Evolutionary conservation across 2,329 filamentous ascomycete species (phyloP).

Genomic region (Botrytis cinerea): DNA sequence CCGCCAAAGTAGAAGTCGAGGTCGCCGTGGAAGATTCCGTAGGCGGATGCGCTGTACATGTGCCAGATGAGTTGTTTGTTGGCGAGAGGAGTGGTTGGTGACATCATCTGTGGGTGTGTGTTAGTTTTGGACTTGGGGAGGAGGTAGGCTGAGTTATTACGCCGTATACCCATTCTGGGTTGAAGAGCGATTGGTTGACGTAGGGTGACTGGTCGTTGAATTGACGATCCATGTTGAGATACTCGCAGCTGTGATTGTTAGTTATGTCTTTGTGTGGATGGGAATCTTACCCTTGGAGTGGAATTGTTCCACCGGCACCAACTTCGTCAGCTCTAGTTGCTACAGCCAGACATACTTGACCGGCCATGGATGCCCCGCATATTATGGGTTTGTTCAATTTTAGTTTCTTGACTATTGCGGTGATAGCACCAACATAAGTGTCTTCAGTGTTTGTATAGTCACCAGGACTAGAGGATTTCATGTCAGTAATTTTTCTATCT

Average conservation of each 20-base stretch:
- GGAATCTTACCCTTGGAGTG: constrained; percentile 46
- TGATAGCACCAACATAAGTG: constrained; percentile 13
- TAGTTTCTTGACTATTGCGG: constrained; percentile 46
- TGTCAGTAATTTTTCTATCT: not conserved
- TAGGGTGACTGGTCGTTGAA: constrained; percentile 10
- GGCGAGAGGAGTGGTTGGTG: constrained; percentile 21
- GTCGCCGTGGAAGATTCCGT: constrained; percentile 54
- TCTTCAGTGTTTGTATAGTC: constrained; percentile 10
- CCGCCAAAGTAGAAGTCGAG: constrained; percentile 54
- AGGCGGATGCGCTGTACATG: constrained; percentile 51
- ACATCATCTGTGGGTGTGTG: not conserved
- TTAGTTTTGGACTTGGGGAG: not conserved
- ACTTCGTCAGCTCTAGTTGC: constrained; percentile 50
- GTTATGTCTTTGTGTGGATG: not conserved
- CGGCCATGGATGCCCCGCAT: constrained; percentile 53
- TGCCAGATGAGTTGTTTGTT: constrained; percentile 52
- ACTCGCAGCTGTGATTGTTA: constrained; percentile 8
- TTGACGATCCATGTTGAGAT: constrained; percentile 7
- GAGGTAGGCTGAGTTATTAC: not conserved
- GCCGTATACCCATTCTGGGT: constrained; percentile 15
- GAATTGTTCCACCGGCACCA: constrained; percentile 49
- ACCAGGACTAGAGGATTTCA: not conserved
- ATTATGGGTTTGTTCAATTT: constrained; percentile 50
- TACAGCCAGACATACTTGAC: constrained; percentile 51
- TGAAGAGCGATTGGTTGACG: constrained; percentile 9